Evolutionary conservation across 148 eudicot genomes (phyloP), one percentile per base, ranked within the genome.

Genomic region (Bassia scoparia): DNA sequence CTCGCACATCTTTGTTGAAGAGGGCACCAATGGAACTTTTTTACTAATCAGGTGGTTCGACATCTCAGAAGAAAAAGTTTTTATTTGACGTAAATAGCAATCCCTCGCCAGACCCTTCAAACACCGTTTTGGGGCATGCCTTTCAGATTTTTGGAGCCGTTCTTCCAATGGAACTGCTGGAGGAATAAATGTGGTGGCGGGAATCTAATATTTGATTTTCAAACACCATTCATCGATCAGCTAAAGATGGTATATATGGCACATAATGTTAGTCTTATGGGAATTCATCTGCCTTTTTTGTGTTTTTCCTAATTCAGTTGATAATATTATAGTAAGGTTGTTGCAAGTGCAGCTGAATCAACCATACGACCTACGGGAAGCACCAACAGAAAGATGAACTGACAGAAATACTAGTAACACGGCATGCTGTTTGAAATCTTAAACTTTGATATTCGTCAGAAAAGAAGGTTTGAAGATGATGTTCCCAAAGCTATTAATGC

Each of bases 401-500:
- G 33, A 30, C 84, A 34, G 90, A 83, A 77, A 75, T 89, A 31
- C 37, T 64, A n/a, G 78, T 85, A 5, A 89, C 87, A 34, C 85
- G 77, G 68, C n/a, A 73, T 85, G 61, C 80, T 89, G 10, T n/a
- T 71, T 89, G 74, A 75, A 80, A 53, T 89, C 93, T 26, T 89
- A n/a, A n/a, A 89, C 69, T 89, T 83, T 70, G 84, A 87, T 61
- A 85, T n/a, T 89, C 49, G 93, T 89, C 29, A 76, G 90, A 69
- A 89, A 87, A 78, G 87, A 84, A 61, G 73, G 87, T 60, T 81
- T 87, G 54, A 90, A 89, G 81, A 73, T 31, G 83, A n/a, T n/a
- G n/a, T n/a, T 89, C 34, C 93, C 93, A 85, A 83, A 77, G 87
- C 87, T 34, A 79, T 89, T 43, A 87, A n/a, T n/a, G n/a, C n/a